Evolutionary conservation across 2,329 filamentous ascomycete species (phyloP).

Genomic region (Pseudopyrenochaeta lycopersici): DNA sequence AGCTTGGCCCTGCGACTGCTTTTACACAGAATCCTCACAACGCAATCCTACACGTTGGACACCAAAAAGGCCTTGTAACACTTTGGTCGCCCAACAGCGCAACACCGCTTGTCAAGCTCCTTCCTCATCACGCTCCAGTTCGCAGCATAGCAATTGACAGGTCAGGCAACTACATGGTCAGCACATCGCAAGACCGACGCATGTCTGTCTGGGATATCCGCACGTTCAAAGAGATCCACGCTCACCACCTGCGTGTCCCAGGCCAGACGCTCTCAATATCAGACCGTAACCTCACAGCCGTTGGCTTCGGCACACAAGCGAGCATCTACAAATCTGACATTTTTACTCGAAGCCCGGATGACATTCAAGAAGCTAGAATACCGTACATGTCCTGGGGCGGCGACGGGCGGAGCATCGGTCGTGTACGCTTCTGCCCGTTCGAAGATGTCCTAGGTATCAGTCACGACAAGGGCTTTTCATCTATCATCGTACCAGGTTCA

Average conservation of each 20-base stretch:
- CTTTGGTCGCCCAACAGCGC: conserved; percentile 94
- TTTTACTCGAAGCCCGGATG: conserved; percentile 78
- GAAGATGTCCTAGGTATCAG: conserved; percentile 90
- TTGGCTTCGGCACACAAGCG: conserved; percentile 89
- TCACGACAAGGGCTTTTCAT: conserved; percentile 87
- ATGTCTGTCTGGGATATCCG: conserved; percentile 97
- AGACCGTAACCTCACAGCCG: conserved; percentile 85
- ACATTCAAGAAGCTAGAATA: conserved; percentile 76
- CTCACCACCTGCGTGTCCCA: conserved; percentile 83
- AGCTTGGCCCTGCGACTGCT: conserved; percentile 82
- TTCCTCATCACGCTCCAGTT: conserved; percentile 89
- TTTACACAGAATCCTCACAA: conserved; percentile 92
- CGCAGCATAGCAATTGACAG: conserved; percentile 85
- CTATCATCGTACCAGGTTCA: conserved; percentile 89
- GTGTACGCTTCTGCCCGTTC: conserved; percentile 90
- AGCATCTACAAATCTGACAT: conserved; percentile 87
- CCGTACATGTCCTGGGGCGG: conserved; percentile 96
- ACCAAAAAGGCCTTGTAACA: conserved; percentile 93
- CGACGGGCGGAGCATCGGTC: conserved; percentile 81
- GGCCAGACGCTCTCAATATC: conserved; percentile 87
- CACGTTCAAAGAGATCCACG: conserved; percentile 92
- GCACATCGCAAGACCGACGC: conserved; percentile 85
- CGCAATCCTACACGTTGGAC: conserved; percentile 88
- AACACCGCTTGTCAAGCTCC: conserved; percentile 87
- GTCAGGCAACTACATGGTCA: conserved; percentile 94